These are phyloP conservation scores for Mycena venus DNA, from an alignment of 768 basidiomycete species.

Conservation along the genomic window DNA sequence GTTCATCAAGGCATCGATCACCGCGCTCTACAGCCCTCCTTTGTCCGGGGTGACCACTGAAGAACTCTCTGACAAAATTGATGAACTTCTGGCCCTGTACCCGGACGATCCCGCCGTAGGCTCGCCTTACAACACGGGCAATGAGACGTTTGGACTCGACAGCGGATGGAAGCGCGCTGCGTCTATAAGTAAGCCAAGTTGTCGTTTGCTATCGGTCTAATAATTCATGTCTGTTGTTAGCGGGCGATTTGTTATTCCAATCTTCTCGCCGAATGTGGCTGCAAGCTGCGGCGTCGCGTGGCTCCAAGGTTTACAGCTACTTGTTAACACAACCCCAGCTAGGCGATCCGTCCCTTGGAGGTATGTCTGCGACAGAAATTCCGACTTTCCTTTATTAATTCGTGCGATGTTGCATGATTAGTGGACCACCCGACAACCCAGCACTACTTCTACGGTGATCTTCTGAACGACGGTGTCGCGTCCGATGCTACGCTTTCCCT, in stretches of 20 bases:
- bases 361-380: not conserved
- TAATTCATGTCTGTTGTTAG: not conserved
- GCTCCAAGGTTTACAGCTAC: constrained; percentile 6
- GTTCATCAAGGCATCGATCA: not conserved
- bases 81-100: not conserved
- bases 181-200: not conserved
- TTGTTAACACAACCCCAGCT: not conserved
- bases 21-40: not conserved
- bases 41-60: not conserved
- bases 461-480: not conserved
- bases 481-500: not conserved
- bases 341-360: not conserved
- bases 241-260: constrained; percentile 2
- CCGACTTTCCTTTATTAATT: not conserved
- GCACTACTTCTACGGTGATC: not conserved
- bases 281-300: not conserved
- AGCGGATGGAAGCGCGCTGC: not conserved
- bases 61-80: constrained; percentile 3
- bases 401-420: not conserved
- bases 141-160: not conserved
- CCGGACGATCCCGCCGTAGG: constrained; percentile 3
- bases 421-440: not conserved
- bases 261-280: constrained; percentile 6
- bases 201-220: too few relatives aligned
- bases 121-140: constrained; percentile 4